These are phyloP conservation scores for Globomyces pollinis-pini DNA, from an alignment of 192 early-diverging fungal genomes.

Conservation along the genomic window DNA sequence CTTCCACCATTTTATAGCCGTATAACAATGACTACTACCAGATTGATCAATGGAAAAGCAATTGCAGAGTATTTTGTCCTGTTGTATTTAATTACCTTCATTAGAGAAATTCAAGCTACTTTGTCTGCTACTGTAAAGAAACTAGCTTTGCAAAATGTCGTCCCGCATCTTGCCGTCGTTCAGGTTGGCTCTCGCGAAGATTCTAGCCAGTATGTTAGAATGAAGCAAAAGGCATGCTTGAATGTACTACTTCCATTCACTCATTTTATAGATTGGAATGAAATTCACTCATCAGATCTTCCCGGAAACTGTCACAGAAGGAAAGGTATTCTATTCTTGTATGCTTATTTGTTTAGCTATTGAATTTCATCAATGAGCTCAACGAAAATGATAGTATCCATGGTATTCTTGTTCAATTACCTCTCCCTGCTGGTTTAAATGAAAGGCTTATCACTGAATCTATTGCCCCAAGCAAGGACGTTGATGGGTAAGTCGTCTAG, in stretches of 20 bases:
- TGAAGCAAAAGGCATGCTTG: constrained; percentile 84
- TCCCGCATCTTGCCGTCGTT: constrained; percentile 78
- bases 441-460: constrained; percentile 77
- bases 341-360: constrained; percentile 45
- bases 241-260: constrained; percentile 57
- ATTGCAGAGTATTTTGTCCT: constrained; percentile 57
- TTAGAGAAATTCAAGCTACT: constrained; percentile 61
- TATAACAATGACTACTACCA: constrained; percentile 20
- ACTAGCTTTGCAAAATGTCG: constrained; percentile 55
- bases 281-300: constrained; percentile 65
- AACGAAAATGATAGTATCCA: constrained; percentile 80
- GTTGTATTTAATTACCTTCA: background rate
- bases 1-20: background rate
- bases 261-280: constrained; percentile 58
- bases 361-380: constrained; percentile 57
- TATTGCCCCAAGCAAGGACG: constrained; percentile 82
- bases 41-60: constrained; percentile 71
- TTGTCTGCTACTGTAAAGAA: constrained; percentile 62
- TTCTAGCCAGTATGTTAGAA: constrained; percentile 84
- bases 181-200: constrained; percentile 93
- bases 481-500: constrained; percentile 77
- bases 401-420: constrained; percentile 94
- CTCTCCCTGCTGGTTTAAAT: constrained; percentile 78
- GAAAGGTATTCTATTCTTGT: background rate
- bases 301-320: constrained; percentile 56